Percentiles rank a stretch among this genome's conserved stretches.
These are phyloP conservation scores for Paramecium octaurelia DNA, from an alignment of 73 alveolate species.

Conservation along the genomic window DNA sequence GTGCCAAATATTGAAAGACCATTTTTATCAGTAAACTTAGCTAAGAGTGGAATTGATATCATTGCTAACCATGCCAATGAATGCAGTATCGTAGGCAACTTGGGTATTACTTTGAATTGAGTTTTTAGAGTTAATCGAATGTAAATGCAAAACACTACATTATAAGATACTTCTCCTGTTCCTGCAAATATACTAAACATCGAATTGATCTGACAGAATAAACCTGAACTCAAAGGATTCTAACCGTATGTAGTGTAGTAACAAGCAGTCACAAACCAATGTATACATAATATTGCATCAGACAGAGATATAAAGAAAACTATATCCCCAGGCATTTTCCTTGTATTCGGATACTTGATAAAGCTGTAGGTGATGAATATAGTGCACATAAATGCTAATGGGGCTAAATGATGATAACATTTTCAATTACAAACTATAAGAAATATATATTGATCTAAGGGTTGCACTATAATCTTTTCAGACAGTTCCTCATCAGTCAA, in stretches of 20 bases:
- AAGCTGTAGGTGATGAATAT: slow-evolving; percentile 48
- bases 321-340: slow-evolving; percentile 60
- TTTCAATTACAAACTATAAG: background rate
- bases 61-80: slow-evolving; percentile 44
- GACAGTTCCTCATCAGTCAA: background rate
- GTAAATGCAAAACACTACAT: slow-evolving; percentile 44
- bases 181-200: slow-evolving; percentile 55
- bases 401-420: background rate
- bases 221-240: slow-evolving; percentile 29
- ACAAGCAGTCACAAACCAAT: background rate
- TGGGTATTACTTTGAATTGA: background rate
- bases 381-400: slow-evolving; percentile 57
- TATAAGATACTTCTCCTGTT: slow-evolving; percentile 53
- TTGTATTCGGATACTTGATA: slow-evolving; percentile 45
- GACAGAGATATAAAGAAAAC: slow-evolving; percentile 49
- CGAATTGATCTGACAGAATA: slow-evolving; percentile 38
- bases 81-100: background rate
- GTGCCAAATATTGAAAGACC: slow-evolving; percentile 62
- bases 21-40: background rate
- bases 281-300: slow-evolving; percentile 50
- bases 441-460: slow-evolving; percentile 18
- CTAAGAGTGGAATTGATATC: slow-evolving; percentile 41
- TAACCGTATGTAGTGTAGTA: background rate
- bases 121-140: slow-evolving; percentile 14
- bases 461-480: background rate